Evolutionary conservation across 129 eudicot genomes (phyloP), one percentile per base, ranked within the genome.

Genomic region (Deinandra increscens): DNA sequence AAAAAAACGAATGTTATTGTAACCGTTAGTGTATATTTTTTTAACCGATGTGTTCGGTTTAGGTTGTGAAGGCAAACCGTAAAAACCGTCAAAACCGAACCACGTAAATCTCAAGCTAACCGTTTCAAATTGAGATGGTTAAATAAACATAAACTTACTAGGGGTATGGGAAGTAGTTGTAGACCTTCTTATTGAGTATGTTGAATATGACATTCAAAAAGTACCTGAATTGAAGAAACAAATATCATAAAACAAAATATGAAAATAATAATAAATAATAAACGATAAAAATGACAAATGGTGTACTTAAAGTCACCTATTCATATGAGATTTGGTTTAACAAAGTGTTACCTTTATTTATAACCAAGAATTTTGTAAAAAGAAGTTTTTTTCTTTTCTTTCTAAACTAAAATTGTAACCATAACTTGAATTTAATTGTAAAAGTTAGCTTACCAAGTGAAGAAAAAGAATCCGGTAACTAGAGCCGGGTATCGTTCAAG

Each of bases 121-220:
- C n/a, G 46, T 9, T 45, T 45, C 18, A 6, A 5, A 13, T 45
- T 45, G 1, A 38, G 14, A 41, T 42, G 6, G 43, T 14, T 12
- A 14, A 29, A 42, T 46, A 19, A 48, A 81, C 87, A 42, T 46
- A 19, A 48, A 81, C 87, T 82, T 82, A 85, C 90, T 85, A 85
- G n/a, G 90, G 90, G 66, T 79, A 85, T 19, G 90, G 90, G 69
- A 85, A 85, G 72, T 85, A 85, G 64, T 82, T 85, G 76, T 85
- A 85, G 60, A 82, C 84, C 63, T 84, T 81, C 79, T 84, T 84
- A 86, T 84, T 84, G 14, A 84, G 86, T 75, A 84, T 84, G 72
- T 84, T 84, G 81, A 84, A 84, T 60, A 84, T 84, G 39, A 84
- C 86, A 78, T 84, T 84, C 23, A 84, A 73, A 81, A 82, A 85